A percentile compares a stretch with the other conserved stretches of the same genome.
phyloP scores from a whole-genome alignment of 441 rosid genomes.

The Eutrema salsugineum region DNA sequence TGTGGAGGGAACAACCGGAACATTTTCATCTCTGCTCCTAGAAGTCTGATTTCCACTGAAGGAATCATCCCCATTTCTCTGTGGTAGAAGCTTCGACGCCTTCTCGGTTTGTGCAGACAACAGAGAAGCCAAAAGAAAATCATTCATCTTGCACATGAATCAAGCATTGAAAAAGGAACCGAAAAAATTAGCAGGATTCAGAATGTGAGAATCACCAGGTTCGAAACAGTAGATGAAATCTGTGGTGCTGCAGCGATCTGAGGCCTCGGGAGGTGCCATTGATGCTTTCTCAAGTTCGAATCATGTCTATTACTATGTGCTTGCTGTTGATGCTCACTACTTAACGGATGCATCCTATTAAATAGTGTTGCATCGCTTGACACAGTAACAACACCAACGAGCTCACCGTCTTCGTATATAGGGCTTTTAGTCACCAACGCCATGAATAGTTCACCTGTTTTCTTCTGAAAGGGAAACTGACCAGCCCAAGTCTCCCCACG shows the following conservation, averaged over 20 bases:
- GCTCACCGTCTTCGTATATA: slow-evolving; percentile 58
- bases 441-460: slow-evolving; percentile 62
- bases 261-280: slow-evolving; percentile 58
- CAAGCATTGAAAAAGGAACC: slow-evolving; percentile 7
- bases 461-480: slow-evolving; percentile 73
- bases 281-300: slow-evolving; percentile 44
- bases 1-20: slow-evolving; percentile 28
- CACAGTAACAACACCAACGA: slow-evolving; percentile 63
- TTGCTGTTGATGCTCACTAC: slow-evolving; percentile 32
- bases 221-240: slow-evolving; percentile 67
- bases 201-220: slow-evolving; percentile 48
- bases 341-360: slow-evolving; percentile 38
- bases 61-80: slow-evolving; percentile 39
- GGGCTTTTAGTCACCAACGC: slow-evolving; percentile 66
- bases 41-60: slow-evolving; percentile 25
- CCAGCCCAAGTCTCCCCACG: slow-evolving; percentile 76
- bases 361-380: slow-evolving; percentile 66
- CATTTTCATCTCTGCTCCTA: slow-evolving; percentile 33
- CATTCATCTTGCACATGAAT: background rate
- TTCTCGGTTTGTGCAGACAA: slow-evolving; percentile 28
- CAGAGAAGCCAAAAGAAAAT: slow-evolving; percentile 23
- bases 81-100: slow-evolving; percentile 52
- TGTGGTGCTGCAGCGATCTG: slow-evolving; percentile 36
- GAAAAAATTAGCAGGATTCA: background rate
- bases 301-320: slow-evolving; percentile 32